Evolutionary conservation across 148 eudicot genomes (phyloP), one percentile per base, ranked within the genome.

Genomic region (Oxyria digyna): DNA sequence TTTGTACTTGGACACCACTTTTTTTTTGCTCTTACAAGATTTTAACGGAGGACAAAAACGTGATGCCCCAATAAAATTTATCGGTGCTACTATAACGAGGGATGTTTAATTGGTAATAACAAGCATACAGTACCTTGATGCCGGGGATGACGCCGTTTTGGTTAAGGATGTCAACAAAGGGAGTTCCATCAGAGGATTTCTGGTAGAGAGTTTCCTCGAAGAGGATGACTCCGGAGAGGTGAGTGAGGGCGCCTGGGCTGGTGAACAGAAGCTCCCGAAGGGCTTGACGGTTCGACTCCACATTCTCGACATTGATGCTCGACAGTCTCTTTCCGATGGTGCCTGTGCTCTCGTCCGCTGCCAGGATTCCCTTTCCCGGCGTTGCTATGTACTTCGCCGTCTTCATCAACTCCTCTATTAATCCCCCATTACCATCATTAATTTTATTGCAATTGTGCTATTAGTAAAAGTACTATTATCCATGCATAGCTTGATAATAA

Each of bases 361-460:
- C 97, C 45, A 91, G 65, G 50, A 91, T 91, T 42, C 97, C 97
- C 81, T 91, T 91, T 29, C 97, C 97, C 1, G 96, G 95, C 17
- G 92, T 91, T 67, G 96, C 97, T 42, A 91, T 87, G 89, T 89
- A 89, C 83, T 88, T 91, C 78, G 97, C 97, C 14, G 79, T 91
- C 86, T 89, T 87, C 83, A 87, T 91, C 66, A 91, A 79, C 70
- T 91, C 97, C 32, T 91, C 97, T 87, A 71, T 41, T 4, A 57
- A 42, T 15, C 3, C 0, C 8, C 8, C 0, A 26, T 32, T 67
- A 42, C 62, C 33, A 21, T 37, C 17, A 9, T 8, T 7, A 12
- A 35, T 35, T 35, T 2, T 35, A 35, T 35, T 35, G 38, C 38
- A 35, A 35, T 35, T 35, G 38, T 35, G n/a, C n/a, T n/a, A n/a